A percentile compares a stretch with the other conserved stretches of the same genome.
phyloP scores from a whole-genome alignment of 1,139 yeast genomes.

The Yamadazyma pseudoaaseri region DNA sequence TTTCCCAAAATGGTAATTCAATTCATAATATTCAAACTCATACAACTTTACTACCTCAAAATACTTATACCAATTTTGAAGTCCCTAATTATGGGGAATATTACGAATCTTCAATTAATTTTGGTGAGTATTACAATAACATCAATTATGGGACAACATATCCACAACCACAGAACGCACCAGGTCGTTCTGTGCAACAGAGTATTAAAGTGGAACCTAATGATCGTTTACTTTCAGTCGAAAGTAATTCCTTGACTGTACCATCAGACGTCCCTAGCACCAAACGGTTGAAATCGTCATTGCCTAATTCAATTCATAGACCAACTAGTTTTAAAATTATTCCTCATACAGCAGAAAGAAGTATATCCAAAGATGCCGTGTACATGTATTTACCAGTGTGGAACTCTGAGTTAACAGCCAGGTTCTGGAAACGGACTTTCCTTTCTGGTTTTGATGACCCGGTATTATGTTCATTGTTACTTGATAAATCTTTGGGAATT shows the following conservation, averaged over 20 bases:
- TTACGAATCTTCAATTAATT: slow-evolving; percentile 10
- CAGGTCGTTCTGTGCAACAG: not conserved
- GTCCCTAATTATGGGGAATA: slow-evolving; percentile 9
- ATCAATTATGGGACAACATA: not conserved
- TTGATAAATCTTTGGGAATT: slow-evolving; percentile 39
- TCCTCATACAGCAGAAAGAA: not conserved
- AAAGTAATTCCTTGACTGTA: not conserved
- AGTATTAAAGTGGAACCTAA: too few relatives aligned
- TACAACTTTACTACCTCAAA: slow-evolving; percentile 3
- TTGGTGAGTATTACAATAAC: slow-evolving; percentile 9
- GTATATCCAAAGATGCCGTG: not conserved
- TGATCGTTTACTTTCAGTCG: too few relatives aligned
- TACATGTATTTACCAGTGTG: slow-evolving; percentile 25
- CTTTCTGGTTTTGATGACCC: slow-evolving; percentile 6
- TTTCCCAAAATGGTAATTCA: not conserved
- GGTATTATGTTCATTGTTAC: slow-evolving; percentile 32
- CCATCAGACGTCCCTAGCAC: not conserved
- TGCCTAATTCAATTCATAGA: slow-evolving; percentile 16
- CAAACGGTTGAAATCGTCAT: slow-evolving; percentile 4
- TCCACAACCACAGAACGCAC: not conserved
- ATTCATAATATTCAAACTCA: slow-evolving; percentile 1
- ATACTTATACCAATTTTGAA: slow-evolving; percentile 4
- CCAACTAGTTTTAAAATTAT: slow-evolving; percentile 8
- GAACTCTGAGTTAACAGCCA: slow-evolving; percentile 18
- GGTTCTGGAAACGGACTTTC: slow-evolving; percentile 25